Base-by-base conservation (phyloP, 352 stramenopile species). In the Blastocystis sp. region DNA sequence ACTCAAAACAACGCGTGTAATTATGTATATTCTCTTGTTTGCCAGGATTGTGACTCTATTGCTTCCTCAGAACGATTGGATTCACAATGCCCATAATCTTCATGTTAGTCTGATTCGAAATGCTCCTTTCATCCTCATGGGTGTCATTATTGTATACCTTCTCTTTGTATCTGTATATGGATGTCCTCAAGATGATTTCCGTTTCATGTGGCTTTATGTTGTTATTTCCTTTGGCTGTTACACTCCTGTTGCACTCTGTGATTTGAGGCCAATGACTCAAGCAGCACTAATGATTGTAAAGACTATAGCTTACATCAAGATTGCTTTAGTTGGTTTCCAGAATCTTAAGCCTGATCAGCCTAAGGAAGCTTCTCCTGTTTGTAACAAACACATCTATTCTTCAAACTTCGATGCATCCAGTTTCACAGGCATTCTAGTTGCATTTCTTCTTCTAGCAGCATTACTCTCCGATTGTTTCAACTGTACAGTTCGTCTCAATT, bases 381-480 rank as follows among this genome's bases (percentile, higher is more conserved):
- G n/a, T 69, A 27, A 27, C 61, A 29, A 49, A 80, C 69, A 80
- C 58, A 80, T 54, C 46, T 19, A 43, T 63, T 61, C 32, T n/a
- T 80, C 21, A 61, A 80, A 80, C 42, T 59, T 80, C 21, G 69
- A 80, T 21, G 69, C 69, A 61, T 80, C 69, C 69, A 80, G 43
- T 39, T 80, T 80, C 39, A 80, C 69, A 63, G 69, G 69, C 43
- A 80, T 59, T n/a, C 69, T 32, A 11, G 24, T 80, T 39, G 69
- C 69, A 37, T 80, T 80, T 46, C 69, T 32, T 42, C 69, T 51
- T 39, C 49, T 24, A 29, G 69, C 69, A 35, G 69, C 69, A 61
- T 61, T 80, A 0, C 19, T 59, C 42, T 80, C 69, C 16, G 27
- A 37, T 42, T 80, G 69, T 54, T 80, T 80, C 69, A 80, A 27